Conservation (phyloP, 176 grass and related monocot species). For the Lolium rigidum region DNA sequence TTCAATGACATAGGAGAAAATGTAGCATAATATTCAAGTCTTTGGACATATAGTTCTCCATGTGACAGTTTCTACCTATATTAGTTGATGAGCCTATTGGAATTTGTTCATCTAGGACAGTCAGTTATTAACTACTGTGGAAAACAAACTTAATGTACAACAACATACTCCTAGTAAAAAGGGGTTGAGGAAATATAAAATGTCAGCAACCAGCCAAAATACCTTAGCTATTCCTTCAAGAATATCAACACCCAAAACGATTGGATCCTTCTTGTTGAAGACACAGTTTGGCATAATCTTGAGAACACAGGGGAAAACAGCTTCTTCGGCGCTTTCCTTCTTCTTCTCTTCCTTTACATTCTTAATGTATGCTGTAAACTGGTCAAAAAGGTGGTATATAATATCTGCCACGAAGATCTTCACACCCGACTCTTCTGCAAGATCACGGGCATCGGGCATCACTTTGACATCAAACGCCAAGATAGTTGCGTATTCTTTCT, state of each 20-base stretch:
- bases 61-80: constrained; percentile 7
- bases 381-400: constrained; percentile 93
- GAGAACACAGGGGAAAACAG: constrained; percentile 89
- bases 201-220: constrained; percentile 29
- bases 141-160: neutral
- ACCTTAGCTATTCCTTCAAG: constrained; percentile 92
- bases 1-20: neutral
- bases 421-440: constrained; percentile 86
- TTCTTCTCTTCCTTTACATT: constrained; percentile 87
- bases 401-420: constrained; percentile 93
- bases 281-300: constrained; percentile 91
- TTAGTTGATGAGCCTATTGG: neutral
- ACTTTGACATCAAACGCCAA: constrained; percentile 99
- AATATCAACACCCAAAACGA: constrained; percentile 91
- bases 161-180: neutral
- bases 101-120: neutral
- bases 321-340: constrained; percentile 83
- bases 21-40: neutral
- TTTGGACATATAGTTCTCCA: neutral
- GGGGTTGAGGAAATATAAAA: neutral
- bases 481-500: constrained; percentile 94
- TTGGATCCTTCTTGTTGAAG: constrained; percentile 95
- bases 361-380: constrained; percentile 92
- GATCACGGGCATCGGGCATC: constrained; percentile 83
- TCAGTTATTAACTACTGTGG: neutral